Evolutionary conservation across 352 stramenopile species (phyloP), one percentile per base, ranked within the genome.

Genomic region (Pythium monospermum): DNA sequence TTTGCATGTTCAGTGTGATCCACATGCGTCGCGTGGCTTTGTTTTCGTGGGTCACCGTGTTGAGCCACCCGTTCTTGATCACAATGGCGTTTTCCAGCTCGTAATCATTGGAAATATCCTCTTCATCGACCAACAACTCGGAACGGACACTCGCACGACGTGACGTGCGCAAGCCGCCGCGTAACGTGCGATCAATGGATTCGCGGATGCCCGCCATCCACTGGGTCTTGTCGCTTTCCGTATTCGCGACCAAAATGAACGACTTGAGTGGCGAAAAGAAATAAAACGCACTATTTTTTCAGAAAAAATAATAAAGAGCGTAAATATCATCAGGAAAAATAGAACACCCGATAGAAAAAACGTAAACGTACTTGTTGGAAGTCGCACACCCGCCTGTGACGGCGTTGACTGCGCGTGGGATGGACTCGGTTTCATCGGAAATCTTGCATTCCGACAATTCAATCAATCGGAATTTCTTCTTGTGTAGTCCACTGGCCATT

Each of bases 11-110:
- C 39, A 91, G 59, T n/a, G 81, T 87, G 51, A 89, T 83, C 81
- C 81, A 91, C 41, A 89, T 50, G 3, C 80, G 69, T 18, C 77
- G 76, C 22, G 59, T 66, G 15, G 50, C 51, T 19, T 57, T 68
- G 18, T 63, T 62, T 18, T 72, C 63, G 3, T 70, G 66, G 16
- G 57, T 69, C 31, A 66, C 70, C 3, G 91, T 73, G 30, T 90
- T 90, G 15, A 94, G 61, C 83, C 83, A 94, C 4, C 83, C 83
- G 32, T 91, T 89, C 65, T 94, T 94, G 59, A 94, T 92, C 30
- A 86, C 75, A 41, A 90, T 76, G 16, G 73, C 76, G 47, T 69
- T 73, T 62, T 85, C 74, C 25, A 87, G 57, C 46, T 85, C 75
- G 46, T 79, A 84, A 27, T 73, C 74, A 32, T 66, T 86, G 10